A percentile compares a stretch with the other conserved stretches of the same genome.
These are phyloP conservation scores for Pleurozium schreberi DNA, from an alignment of 225 moss, liverwort and hornwort genomes.

Conservation along the genomic window DNA sequence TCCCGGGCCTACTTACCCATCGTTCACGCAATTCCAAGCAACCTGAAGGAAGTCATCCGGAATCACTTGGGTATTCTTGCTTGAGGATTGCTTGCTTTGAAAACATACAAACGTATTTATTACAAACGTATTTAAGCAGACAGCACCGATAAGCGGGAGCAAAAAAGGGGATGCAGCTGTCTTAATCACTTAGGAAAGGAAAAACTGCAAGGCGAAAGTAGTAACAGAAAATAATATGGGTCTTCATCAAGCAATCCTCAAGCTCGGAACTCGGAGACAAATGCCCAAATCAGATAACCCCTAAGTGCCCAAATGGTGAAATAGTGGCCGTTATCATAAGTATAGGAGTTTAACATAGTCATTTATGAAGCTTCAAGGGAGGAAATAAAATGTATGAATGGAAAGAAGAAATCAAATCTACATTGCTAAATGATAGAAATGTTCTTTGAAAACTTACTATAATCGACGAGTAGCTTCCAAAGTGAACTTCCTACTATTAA, in stretches of 20 bases:
- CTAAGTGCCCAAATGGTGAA: neutral
- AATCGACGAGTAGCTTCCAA: neutral
- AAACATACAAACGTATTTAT: conserved; percentile 47
- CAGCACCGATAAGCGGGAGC: conserved; percentile 19
- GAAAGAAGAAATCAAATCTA: neutral
- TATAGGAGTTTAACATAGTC: neutral
- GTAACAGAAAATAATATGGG: conserved; percentile 4
- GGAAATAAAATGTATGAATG: neutral
- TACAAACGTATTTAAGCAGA: conserved; percentile 29
- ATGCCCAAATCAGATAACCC: conserved; percentile 1
- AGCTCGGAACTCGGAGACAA: conserved; percentile 25
- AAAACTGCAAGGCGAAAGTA: conserved; percentile 29
- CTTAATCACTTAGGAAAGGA: conserved; percentile 7
- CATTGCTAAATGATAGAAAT: neutral
- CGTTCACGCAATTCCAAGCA: conserved; percentile 99
- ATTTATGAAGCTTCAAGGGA: neutral
- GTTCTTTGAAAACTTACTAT: neutral
- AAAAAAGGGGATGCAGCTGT: conserved; percentile 4
- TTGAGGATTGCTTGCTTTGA: conserved; percentile 50
- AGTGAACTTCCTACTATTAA: neutral
- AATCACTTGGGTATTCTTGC: conserved; percentile 75
- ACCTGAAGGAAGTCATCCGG: conserved; percentile 87
- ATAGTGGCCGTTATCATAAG: neutral
- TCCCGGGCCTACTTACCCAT: conserved; percentile 72
- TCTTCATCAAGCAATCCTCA: conserved; percentile 41